Evolutionary conservation across 345 rosid genomes (phyloP), one percentile per base, ranked within the genome.

Genomic region (Euphorbia tirucalli): DNA sequence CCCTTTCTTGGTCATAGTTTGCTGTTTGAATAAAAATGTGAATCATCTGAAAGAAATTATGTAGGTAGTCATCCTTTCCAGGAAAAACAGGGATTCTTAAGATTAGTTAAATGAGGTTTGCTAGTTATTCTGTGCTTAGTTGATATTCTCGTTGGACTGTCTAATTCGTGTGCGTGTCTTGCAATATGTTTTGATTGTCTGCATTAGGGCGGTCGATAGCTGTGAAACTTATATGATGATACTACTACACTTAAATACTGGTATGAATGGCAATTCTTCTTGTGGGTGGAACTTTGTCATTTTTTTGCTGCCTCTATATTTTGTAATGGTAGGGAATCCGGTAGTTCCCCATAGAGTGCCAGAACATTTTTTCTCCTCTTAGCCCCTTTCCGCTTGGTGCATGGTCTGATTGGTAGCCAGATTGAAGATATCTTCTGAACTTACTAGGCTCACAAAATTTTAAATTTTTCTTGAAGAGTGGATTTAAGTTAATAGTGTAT

Each of bases 1-100:
- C 35, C 63, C 63, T 59, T 58, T 24, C 2, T 58, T 59, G 63
- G 35, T 58, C n/a, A 13, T 15, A 59, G 15, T 59, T 59, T 59
- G 63, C 11, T 28, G 7, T 35, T 59, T 14, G 18, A 18, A n/a
- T 30, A 10, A 31, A 64, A 41, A 13, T 22, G 43, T 24, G 32
- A 24, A 8, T 27, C n/a, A 25, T n/a, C 19, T 5, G 30, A 25
- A 4, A 27, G n/a, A 35, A 11, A 7, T 14, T 65, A 25, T 44
- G n/a, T 0, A 24, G 28, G 50, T 41, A 22, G n/a, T n/a, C n/a
- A 11, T 22, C 50, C n/a, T 24, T 44, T 43, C 22, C 50, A 5
- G 16, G 13, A 41, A 44, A 46, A 44, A 24, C 1, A 15, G 21
- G 24, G 22, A 41, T 4, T 62, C 14, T 62, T 16, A 11, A 1